A percentile compares a stretch with the other conserved stretches of the same genome.
These are phyloP conservation scores for Acer campestre DNA, from an alignment of 345 rosid species.

Conservation along the genomic window DNA sequence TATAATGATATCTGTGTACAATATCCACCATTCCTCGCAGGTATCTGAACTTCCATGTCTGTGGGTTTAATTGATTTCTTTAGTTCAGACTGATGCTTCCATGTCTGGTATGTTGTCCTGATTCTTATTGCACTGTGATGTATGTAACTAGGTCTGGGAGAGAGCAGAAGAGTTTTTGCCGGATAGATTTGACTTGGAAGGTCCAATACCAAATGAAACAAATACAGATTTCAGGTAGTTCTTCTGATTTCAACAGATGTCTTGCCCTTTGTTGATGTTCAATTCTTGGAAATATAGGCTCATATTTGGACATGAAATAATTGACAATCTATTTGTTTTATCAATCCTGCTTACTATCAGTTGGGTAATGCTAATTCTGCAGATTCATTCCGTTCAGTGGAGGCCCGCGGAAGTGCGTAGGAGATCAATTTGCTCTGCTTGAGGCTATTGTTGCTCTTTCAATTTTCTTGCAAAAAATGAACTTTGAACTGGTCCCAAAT, in stretches of 20 bases:
- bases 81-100: neutral
- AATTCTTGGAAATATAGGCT: neutral
- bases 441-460: slow-evolving; percentile 88
- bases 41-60: slow-evolving; percentile 37
- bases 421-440: slow-evolving; percentile 92
- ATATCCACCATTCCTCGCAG: slow-evolving; percentile 86
- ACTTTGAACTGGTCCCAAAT: slow-evolving; percentile 81
- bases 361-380: slow-evolving; percentile 16
- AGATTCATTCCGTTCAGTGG: slow-evolving; percentile 97
- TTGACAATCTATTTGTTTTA: neutral
- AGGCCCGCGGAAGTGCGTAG: slow-evolving; percentile 95
- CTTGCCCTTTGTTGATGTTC: neutral
- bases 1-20: slow-evolving; percentile 93
- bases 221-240: slow-evolving; percentile 86
- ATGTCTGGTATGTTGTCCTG: neutral
- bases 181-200: slow-evolving; percentile 75
- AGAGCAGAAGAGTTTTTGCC: slow-evolving; percentile 89
- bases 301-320: neutral
- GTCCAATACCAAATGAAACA: slow-evolving; percentile 85
- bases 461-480: slow-evolving; percentile 66
- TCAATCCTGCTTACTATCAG: neutral
- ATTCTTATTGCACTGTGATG: slow-evolving; percentile 10
- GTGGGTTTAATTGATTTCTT: neutral
- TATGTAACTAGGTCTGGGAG: slow-evolving; percentile 81
- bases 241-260: slow-evolving; percentile 9